Conservation (phyloP, 768 basidiomycete species). For the Mycena metata region DNA sequence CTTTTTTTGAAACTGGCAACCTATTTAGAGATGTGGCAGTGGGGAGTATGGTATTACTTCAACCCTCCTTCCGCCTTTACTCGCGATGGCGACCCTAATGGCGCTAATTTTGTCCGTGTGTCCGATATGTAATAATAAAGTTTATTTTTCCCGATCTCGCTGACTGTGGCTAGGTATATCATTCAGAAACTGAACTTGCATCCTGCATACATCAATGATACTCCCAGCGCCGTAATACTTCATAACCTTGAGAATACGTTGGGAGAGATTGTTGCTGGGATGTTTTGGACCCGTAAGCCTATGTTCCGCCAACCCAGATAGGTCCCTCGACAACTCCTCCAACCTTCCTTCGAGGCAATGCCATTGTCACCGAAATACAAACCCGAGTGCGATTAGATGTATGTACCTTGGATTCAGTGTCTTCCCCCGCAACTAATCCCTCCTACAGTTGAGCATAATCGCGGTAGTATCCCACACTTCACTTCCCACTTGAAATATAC, state of each 20-base stretch:
- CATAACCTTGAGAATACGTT: conserved; percentile 8
- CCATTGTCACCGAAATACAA: background rate
- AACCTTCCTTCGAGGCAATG: background rate
- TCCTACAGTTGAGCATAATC: conserved; percentile 9
- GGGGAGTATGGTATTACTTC: background rate
- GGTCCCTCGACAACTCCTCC: no score
- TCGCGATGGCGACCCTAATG: no score
- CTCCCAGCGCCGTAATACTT: background rate
- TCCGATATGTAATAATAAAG: no score
- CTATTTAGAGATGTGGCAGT: background rate
- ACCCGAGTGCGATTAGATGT: conserved; percentile 5
- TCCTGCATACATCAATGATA: background rate
- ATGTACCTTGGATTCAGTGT: background rate
- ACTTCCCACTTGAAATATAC: no score
- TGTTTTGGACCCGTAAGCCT: conserved; percentile 13
- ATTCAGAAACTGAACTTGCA: background rate
- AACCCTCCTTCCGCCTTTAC: background rate
- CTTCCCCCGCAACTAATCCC: background rate
- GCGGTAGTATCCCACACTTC: background rate
- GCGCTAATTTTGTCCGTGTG: no score
- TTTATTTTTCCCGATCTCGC: no score
- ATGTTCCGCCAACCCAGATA: background rate
- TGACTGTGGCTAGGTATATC: background rate
- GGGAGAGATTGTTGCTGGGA: background rate
- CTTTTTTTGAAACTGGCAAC: no score